Base-by-base conservation (phyloP, 2,329 filamentous ascomycete species). In the Cryphonectria radicalis region DNA sequence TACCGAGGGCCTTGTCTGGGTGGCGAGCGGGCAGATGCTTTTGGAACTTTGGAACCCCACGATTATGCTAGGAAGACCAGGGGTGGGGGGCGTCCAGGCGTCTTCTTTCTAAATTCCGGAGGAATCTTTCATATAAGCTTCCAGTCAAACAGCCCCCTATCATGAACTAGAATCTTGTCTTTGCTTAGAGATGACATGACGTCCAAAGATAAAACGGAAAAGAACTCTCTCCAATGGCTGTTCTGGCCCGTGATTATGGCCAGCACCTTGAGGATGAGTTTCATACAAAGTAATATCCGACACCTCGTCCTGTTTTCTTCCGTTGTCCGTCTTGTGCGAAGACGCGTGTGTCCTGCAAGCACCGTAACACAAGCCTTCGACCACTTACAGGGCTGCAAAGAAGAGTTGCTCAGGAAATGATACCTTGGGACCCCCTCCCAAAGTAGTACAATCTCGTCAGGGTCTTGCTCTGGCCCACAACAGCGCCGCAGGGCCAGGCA, bases 301-400 rank as follows among this genome's bases (percentile, higher is more conserved):
- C 59, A n/a, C 32, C 59, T 11, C 7, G 19, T 10, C 35, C 13
- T 11, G 19, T 62, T 19, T 5, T 22, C 35, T 40, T n/a, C 22
- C 19, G 8, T 14, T 22, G 19, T 6, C 59, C 35, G 28, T 62
- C 32, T 40, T 19, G 59, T 37, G 50, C 28, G 40, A 59, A 37
- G 46, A 50, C 17, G 22, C 66, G 32, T 40, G 53, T 32, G 25
- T 19, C 28, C 55, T 59, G 55, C 14, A 28, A 59, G 55, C 14
- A 32, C 25, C 4, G 55, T 32, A 13, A 17, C 7, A 59, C 28
- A 59, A 59, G 25, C 19, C 25, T 13, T 32, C 5, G 55, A 17
- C 11, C 46, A 50, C 46, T 50, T 6, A 50, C 57, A 50, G 69
- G 55, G 50, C 64, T 46, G 63, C 32, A 32, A 35, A 66, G 28